phyloP scores from a whole-genome alignment of 768 basidiomycete species.

The Rhizopogon rudus region DNA sequence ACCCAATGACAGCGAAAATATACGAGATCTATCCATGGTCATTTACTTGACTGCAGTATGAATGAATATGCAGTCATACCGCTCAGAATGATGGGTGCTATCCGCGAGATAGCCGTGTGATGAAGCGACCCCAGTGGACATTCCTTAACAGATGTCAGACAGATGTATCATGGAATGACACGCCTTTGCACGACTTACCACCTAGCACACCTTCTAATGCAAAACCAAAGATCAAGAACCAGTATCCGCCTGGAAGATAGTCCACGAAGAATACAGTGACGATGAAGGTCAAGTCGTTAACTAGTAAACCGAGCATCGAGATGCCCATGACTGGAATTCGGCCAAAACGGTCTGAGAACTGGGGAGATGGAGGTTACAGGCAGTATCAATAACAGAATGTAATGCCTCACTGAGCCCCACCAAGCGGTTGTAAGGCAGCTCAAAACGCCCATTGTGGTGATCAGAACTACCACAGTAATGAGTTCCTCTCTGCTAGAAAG shows the following conservation, averaged over 20 bases:
- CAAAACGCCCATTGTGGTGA: conserved; percentile 61
- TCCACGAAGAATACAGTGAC: conserved; percentile 55
- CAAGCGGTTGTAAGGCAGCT: conserved; percentile 76
- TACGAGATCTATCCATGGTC: conserved; percentile 43
- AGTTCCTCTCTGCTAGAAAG: background rate
- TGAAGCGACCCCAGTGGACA: conserved; percentile 42
- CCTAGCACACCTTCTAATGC: conserved; percentile 67
- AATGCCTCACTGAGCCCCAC: conserved; percentile 72
- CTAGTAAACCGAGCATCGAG: conserved; percentile 53
- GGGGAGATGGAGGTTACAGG: background rate
- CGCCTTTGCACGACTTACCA: conserved; percentile 38
- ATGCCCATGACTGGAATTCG: conserved; percentile 61
- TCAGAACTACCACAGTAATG: background rate
- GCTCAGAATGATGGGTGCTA: conserved; percentile 46
- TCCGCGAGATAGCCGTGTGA: conserved; percentile 69
- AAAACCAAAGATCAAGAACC: conserved; percentile 70
- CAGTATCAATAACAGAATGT: background rate
- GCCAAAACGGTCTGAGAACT: conserved; percentile 79
- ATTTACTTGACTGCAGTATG: conserved; percentile 1
- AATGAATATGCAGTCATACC: conserved; percentile 33
- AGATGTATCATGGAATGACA: background rate
- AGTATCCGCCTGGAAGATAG: conserved; percentile 73
- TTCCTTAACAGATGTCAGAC: conserved; percentile 33
- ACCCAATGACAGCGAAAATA: conserved; percentile 63
- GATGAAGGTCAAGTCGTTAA: conserved; percentile 64